Evolutionary conservation across 2,329 filamentous ascomycete genomes (phyloP), one percentile per base, ranked within the genome.

Genomic region (Pestalotiopsis sp.): DNA sequence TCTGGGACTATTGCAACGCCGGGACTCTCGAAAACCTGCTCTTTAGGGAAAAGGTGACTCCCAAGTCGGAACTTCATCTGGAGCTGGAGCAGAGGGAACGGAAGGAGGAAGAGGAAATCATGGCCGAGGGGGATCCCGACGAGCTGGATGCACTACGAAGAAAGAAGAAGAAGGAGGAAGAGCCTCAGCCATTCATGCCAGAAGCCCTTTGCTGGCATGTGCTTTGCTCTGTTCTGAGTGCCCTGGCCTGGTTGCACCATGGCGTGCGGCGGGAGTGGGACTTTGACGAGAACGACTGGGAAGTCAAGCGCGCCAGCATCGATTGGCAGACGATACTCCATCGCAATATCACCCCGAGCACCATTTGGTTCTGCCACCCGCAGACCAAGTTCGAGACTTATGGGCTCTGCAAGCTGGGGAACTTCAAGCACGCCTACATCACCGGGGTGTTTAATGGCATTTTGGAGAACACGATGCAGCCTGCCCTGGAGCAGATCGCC

Each of bases 171-270:
- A 36, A 59, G 4, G 11, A 27, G 2, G 23, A 27, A 5, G 23
- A 4, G 59, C 59, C 59, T 5, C 36, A 36, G 20, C 20, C 23
- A 25, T 85, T 84, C 70, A 74, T 87, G 13, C 86, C 86, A 0
- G 87, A 89, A 71, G 80, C 81, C 2, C 77, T 89, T 13, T 86
- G 86, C 70, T 89, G 87, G 87, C 86, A 89, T 72, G 86, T 89
- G 9, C 78, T 85, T 13, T 74, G 79, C 12, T 84, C 82, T 7
- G 75, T 88, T 61, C 75, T 84, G 14, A 79, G 80, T n/a, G 86
- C 85, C 2, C 79, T 88, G 52, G 75, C 83, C 38, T 88, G 84
- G 80, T 76, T 89, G 23, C 87, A 89, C 73, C 82, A 86, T 59
- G 87, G 87, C 17, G 76, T 78, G 66, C 75, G 75, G 4, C 71